phyloP scores from a whole-genome alignment of 257 asterid species.

The Petrea volubilis region DNA sequence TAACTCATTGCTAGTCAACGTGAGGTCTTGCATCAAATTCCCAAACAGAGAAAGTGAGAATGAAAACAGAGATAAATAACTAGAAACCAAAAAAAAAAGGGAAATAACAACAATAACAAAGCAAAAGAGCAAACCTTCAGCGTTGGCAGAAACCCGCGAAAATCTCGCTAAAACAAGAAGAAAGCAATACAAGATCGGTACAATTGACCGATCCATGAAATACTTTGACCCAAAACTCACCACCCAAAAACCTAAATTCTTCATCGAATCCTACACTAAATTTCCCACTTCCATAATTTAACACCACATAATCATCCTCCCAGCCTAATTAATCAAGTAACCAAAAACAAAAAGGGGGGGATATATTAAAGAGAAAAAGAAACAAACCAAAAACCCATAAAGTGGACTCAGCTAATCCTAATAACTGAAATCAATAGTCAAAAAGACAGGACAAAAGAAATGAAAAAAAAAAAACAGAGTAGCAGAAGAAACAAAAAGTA shows the following conservation, averaged over 20 bases:
- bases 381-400: neutral
- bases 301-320: conserved; percentile 21
- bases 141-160: conserved; percentile 62
- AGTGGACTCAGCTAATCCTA: conserved; percentile 8
- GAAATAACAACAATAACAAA: neutral
- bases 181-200: conserved; percentile 50
- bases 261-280: conserved; percentile 26
- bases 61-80: neutral
- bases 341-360: too few relatives aligned
- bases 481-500: conserved; percentile 16
- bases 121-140: conserved; percentile 61
- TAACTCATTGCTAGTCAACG: conserved; percentile 32
- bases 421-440: neutral
- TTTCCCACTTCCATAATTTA: conserved; percentile 17
- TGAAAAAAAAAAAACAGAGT: neutral
- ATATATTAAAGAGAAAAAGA: neutral
- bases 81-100: neutral
- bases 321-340: conserved; percentile 8
- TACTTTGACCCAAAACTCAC: conserved; percentile 19
- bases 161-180: conserved; percentile 38
- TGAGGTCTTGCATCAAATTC: conserved; percentile 23
- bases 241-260: conserved; percentile 21
- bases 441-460: neutral
- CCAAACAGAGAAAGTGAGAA: conserved; percentile 1
- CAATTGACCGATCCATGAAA: conserved; percentile 59